Base-by-base conservation (phyloP, 1,139 yeast species). In the Taphrina pruni region DNA sequence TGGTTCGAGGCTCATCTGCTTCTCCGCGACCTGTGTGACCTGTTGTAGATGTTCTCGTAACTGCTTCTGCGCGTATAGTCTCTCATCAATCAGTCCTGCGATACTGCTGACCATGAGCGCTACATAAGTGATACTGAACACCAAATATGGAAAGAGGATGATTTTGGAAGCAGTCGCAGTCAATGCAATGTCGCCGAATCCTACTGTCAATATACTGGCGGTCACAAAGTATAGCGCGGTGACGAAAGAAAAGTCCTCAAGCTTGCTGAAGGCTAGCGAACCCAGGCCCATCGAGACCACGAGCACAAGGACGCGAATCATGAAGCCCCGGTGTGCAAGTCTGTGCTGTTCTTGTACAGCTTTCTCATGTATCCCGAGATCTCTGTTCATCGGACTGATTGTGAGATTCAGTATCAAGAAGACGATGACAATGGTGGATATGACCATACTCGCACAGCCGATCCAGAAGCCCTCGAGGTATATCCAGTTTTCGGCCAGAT, bases 151-250 rank as follows among this genome's bases (percentile, higher is more conserved):
- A 39, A 56, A 56, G 14, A 56, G 60, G 11, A 56, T 56, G 46
- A 56, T 41, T 26, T 56, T 56, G 14, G 48, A 38, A 7, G 60
- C 60, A 17, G 50, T 56, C 1, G 26, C 38, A 1, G 72, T 50
- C 0, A 96, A 93, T 0, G 82, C 79, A 46, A 88, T 81, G 74
- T 89, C 95, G 45, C 97, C 97, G 26, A 88, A 80, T 0, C 97
- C 97, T 56, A 91, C 84, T 0, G 97, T 91, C 58, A 89, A 79
- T 46, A 88, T 79, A 0, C 95, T 87, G 0, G 89, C 91, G 21
- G 85, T 83, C 74, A 91, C 87, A 76, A 83, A 90, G 76, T 89
- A 90, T 55, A 90, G 77, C 0, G 89, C 85, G 38, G 86, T 82
- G 0, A 93, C 90, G 75, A 84, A 89, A 0, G 83, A 76, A 0